Percentiles rank a stretch among this genome's conserved stretches.
These are phyloP conservation scores for Aureobasidium musti DNA, from an alignment of 2,329 filamentous ascomycete species.

Conservation along the genomic window DNA sequence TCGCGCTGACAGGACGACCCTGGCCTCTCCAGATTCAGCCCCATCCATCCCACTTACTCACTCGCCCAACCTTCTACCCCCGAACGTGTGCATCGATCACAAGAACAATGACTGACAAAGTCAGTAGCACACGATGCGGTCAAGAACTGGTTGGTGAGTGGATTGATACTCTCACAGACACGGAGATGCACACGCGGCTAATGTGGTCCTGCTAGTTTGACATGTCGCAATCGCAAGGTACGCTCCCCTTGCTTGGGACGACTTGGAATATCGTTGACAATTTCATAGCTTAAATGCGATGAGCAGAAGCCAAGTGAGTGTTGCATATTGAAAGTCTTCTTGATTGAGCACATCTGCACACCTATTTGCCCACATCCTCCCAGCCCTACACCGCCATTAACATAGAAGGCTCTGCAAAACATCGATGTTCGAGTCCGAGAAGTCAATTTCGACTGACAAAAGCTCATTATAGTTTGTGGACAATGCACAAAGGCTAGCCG, in stretches of 20 bases:
- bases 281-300: constrained; percentile 61
- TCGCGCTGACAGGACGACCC: background rate
- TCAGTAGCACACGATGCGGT: constrained; percentile 32
- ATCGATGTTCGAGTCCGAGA: background rate
- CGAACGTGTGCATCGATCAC: background rate
- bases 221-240: constrained; percentile 41
- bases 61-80: background rate
- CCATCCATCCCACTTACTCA: background rate
- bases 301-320: constrained; percentile 57
- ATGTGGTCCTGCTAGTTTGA: constrained; percentile 35
- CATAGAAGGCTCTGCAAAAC: background rate
- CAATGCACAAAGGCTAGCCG: constrained; percentile 63
- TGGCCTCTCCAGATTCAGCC: constrained; percentile 3
- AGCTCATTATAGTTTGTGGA: constrained; percentile 47
- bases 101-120: constrained; percentile 1
- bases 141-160: constrained; percentile 42
- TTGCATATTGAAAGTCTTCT: background rate
- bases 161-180: background rate
- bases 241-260: background rate
- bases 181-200: background rate
- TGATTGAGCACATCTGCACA: background rate
- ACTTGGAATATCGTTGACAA: constrained; percentile 22
- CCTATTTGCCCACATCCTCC: background rate
- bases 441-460: background rate
- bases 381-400: background rate